Evolutionary conservation across 1,139 yeast species (phyloP).

Genomic region (Nadsonia commutata): DNA sequence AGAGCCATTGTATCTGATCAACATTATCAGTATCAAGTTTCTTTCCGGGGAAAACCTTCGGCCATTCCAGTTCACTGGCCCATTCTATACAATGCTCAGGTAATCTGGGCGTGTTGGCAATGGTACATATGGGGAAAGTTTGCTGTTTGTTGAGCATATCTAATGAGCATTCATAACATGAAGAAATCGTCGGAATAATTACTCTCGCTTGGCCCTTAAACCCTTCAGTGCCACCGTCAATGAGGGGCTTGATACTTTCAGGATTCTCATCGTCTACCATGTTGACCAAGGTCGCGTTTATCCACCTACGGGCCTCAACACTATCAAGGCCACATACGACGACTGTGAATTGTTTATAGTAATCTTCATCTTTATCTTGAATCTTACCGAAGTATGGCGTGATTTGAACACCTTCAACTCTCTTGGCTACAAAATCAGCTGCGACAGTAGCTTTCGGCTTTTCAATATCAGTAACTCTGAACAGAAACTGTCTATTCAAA

Average conservation of each 20-base stretch:
- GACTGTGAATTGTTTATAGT: constrained; percentile 54
- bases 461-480: constrained; percentile 62
- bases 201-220: constrained; percentile 85
- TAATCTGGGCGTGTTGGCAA: constrained; percentile 82
- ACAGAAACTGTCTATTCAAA: constrained; percentile 78
- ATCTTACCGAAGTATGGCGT: constrained; percentile 50
- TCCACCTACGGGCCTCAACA: constrained; percentile 86
- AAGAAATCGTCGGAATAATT: constrained; percentile 67
- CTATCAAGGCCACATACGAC: constrained; percentile 83
- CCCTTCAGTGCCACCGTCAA: constrained; percentile 96
- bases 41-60: constrained; percentile 30
- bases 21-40: constrained; percentile 57
- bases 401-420: constrained; percentile 36
- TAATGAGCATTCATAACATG: constrained; percentile 88
- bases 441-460: constrained; percentile 71
- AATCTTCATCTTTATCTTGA: constrained; percentile 54
- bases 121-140: constrained; percentile 83
- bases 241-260: constrained; percentile 54
- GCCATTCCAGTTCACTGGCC: constrained; percentile 75
- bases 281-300: constrained; percentile 58
- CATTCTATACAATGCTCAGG: constrained; percentile 95
- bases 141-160: constrained; percentile 57
- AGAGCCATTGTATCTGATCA: constrained; percentile 55
- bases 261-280: constrained; percentile 41
- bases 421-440: constrained; percentile 38